Base-by-base conservation (phyloP, 73 alveolate genomes). In the Blepharisma stoltei region DNA sequence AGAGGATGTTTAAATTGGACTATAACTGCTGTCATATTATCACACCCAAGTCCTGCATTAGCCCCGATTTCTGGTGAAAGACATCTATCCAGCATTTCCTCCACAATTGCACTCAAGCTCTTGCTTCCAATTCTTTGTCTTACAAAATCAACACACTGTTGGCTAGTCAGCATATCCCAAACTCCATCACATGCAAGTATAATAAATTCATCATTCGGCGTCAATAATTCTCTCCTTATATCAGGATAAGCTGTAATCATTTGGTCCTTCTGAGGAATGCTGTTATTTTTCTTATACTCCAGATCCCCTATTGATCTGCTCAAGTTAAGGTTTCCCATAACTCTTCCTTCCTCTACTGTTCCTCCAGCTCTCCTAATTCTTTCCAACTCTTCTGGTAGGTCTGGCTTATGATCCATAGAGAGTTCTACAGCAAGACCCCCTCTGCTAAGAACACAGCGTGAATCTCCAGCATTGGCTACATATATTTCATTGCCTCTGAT, bases 401-500 rank as follows among this genome's bases (percentile, higher is more conserved):
- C 97, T 0, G 97, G 98, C 83, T 92, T 94, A 69, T 94, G 98
- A 73, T 94, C 98, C n/a, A 75, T 55, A 54, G 95, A 82, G 93
- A 94, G 71, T 48, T 89, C 93, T n/a, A 68, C 52, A 50, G 96
- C 96, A 38, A 46, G 54, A 4, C 94, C 96, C 6, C 67, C 85
- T 81, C 87, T 78, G 68, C 95, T 83, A 27, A 94, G 68, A n/a
- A 94, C 96, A 69, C 96, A 83, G 71, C 98, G 54, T 5, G 98
- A 89, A 84, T 94, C 97, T 8, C 98, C 98, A 23, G 98, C 95
- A 84, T 94, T 94, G 21, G 98, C 97, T 38, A 86, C 92, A 81
- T 77, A 94, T 37, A 94, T 67, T 67, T 79, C 82, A 50, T 70
- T 86, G 18, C 78, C 86, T 6, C 94, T 83, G 7, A 95, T 84